Conservation (phyloP, 805 yeast genomes). For the Pichia rugopelliculosa region DNA sequence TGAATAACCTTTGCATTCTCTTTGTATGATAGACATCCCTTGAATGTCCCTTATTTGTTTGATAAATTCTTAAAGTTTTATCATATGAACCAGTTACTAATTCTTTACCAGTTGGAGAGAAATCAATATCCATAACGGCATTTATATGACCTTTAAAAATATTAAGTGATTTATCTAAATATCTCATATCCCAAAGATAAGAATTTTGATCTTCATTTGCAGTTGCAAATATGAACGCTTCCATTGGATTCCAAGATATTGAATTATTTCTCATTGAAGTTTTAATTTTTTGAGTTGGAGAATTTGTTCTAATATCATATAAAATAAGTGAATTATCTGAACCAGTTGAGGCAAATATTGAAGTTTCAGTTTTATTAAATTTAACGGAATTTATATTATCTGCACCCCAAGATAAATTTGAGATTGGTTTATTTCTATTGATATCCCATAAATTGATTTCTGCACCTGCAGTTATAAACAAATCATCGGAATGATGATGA, state of each 20-base stretch:
- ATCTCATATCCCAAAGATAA: slow-evolving; percentile 95
- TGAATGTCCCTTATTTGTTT: slow-evolving; percentile 71
- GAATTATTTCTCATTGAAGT: slow-evolving; percentile 78
- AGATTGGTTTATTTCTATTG: slow-evolving; percentile 65
- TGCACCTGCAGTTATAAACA: slow-evolving; percentile 91
- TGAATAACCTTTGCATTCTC: slow-evolving; percentile 93
- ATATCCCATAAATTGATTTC: slow-evolving; percentile 89
- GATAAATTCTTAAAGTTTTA: slow-evolving; percentile 78
- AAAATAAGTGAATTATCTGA: slow-evolving; percentile 85
- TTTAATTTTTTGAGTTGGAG: slow-evolving; percentile 87
- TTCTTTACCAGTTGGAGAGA: slow-evolving; percentile 95
- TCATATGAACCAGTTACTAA: slow-evolving; percentile 94
- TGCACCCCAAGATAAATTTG: slow-evolving; percentile 91
- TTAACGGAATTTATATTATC: slow-evolving; percentile 78
- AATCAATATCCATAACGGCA: slow-evolving; percentile 91
- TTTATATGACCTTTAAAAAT: slow-evolving; percentile 93
- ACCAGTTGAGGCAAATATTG: slow-evolving; percentile 81
- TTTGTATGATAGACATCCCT: slow-evolving; percentile 94
- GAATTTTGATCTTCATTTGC: slow-evolving; percentile 94
- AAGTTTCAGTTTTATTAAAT: slow-evolving; percentile 87
- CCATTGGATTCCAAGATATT: slow-evolving; percentile 96
- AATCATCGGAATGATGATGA: slow-evolving; percentile 66
- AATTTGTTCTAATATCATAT: slow-evolving; percentile 83
- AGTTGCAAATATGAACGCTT: slow-evolving; percentile 86
- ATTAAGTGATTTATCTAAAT: slow-evolving; percentile 70